Conservation (phyloP, 2,329 filamentous ascomycete genomes). For the Niveomyces coronatus region DNA sequence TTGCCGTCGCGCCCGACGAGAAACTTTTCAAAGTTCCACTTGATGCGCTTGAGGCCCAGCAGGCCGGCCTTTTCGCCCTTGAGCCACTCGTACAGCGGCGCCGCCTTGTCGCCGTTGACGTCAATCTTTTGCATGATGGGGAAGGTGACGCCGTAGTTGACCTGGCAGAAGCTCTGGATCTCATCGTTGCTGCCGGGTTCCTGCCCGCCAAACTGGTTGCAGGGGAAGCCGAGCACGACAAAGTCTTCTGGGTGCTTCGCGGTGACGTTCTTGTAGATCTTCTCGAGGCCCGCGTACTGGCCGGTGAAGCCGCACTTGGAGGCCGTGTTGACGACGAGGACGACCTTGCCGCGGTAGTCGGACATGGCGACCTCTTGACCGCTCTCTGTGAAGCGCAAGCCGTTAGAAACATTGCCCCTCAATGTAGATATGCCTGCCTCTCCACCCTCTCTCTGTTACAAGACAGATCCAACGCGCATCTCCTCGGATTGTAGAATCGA, state of each 20-base stretch:
- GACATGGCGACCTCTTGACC: constrained; percentile 60
- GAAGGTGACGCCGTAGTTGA: constrained; percentile 89
- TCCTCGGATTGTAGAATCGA: neutral
- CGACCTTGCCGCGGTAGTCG: constrained; percentile 78
- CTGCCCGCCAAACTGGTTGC: constrained; percentile 93
- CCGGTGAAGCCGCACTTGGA: constrained; percentile 98
- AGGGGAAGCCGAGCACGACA: constrained; percentile 87
- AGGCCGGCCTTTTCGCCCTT: constrained; percentile 68
- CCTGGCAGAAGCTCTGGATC: constrained; percentile 75
- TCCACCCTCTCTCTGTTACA: too few relatives aligned
- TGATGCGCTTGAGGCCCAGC: constrained; percentile 79
- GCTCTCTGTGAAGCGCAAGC: constrained; percentile 24
- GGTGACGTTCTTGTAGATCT: constrained; percentile 71
- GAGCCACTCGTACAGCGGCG: constrained; percentile 70
- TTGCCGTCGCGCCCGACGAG: constrained; percentile 75
- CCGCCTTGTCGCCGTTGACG: constrained; percentile 78
- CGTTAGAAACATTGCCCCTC: neutral
- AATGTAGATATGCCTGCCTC: too few relatives aligned
- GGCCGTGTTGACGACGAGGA: constrained; percentile 94
- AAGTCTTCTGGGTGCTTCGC: constrained; percentile 65
- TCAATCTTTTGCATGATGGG: constrained; percentile 86
- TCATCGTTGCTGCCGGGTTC: constrained; percentile 77
- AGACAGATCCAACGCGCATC: neutral
- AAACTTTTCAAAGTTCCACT: constrained; percentile 99
- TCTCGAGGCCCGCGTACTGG: constrained; percentile 85